Percentiles rank a stretch among this genome's conserved stretches.
Conservation (phyloP, 768 basidiomycete species). For the Galerina marginata region DNA sequence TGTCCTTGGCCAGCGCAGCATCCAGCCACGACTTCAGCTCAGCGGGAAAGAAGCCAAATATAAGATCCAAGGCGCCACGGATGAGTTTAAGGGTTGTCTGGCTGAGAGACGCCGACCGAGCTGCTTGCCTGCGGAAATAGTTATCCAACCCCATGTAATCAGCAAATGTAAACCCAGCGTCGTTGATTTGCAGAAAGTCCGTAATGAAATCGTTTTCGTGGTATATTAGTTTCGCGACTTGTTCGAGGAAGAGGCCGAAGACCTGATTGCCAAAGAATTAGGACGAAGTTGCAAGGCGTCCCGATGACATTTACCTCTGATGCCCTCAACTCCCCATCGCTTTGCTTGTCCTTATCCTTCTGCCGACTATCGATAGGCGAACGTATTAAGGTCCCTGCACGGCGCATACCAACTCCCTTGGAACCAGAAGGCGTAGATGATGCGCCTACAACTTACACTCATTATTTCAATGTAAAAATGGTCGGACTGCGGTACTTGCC, state of each 20-base stretch:
- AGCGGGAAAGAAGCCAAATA: slow-evolving; percentile 89
- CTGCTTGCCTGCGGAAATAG: slow-evolving; percentile 93
- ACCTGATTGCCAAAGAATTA: slow-evolving; percentile 52
- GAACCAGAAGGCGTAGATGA: slow-evolving; percentile 44
- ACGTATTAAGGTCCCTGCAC: slow-evolving; percentile 86
- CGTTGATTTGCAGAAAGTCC: slow-evolving; percentile 92
- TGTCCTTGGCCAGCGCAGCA: slow-evolving; percentile 72
- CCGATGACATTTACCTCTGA: slow-evolving; percentile 63
- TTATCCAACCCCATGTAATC: slow-evolving; percentile 94
- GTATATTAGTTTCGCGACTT: slow-evolving; percentile 76
- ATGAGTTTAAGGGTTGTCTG: slow-evolving; percentile 78
- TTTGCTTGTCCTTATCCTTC: slow-evolving; percentile 65
- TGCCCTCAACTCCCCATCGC: slow-evolving; percentile 66
- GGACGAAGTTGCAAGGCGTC: background rate
- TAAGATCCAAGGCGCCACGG: slow-evolving; percentile 89
- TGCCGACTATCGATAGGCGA: slow-evolving; percentile 70
- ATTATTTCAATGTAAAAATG: no score
- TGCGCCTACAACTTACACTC: slow-evolving; percentile 49
- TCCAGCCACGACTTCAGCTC: slow-evolving; percentile 91
- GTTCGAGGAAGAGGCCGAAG: slow-evolving; percentile 74
- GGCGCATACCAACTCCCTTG: slow-evolving; percentile 68
- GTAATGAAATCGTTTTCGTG: slow-evolving; percentile 88
- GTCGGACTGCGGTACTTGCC: slow-evolving; percentile 43
- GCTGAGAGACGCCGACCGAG: slow-evolving; percentile 68
- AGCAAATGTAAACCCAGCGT: slow-evolving; percentile 88